Conservation (phyloP, 2,329 filamentous ascomycete genomes). For the Teratosphaeria pseudoeucalypti region DNA sequence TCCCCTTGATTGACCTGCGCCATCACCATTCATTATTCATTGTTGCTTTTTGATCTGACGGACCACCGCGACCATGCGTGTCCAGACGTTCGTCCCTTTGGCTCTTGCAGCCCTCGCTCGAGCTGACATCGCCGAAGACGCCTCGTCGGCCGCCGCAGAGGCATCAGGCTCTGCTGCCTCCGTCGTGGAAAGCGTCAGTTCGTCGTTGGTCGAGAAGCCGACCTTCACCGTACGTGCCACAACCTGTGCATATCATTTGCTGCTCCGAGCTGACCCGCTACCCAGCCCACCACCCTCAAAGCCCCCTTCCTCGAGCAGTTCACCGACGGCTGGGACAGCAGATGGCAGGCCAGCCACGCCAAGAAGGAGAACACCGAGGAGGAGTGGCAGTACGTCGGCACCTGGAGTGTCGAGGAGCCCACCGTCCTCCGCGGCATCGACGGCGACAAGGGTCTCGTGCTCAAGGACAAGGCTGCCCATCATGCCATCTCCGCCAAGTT, state of each 20-base stretch:
- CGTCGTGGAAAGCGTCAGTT: slow-evolving; percentile 43
- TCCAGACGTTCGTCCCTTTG: slow-evolving; percentile 57
- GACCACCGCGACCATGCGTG: slow-evolving; percentile 57
- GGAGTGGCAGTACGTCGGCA: slow-evolving; percentile 95
- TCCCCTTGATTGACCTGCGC: neutral
- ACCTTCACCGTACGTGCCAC: slow-evolving; percentile 69
- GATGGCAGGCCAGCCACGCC: slow-evolving; percentile 86
- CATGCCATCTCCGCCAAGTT: slow-evolving; percentile 99
- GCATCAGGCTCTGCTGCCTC: slow-evolving; percentile 46
- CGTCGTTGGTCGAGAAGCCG: slow-evolving; percentile 56
- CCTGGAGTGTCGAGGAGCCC: slow-evolving; percentile 95
- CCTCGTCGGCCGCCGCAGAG: slow-evolving; percentile 47
- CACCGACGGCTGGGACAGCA: slow-evolving; percentile 86
- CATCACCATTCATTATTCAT: neutral
- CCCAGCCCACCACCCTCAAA: slow-evolving; percentile 74
- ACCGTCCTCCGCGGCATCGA: slow-evolving; percentile 80
- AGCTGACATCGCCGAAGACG: slow-evolving; percentile 59
- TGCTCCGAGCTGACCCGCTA: neutral
- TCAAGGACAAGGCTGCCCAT: slow-evolving; percentile 96
- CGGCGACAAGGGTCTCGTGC: slow-evolving; percentile 89
- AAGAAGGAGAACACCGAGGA: slow-evolving; percentile 87
- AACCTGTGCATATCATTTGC: neutral
- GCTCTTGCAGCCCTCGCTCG: slow-evolving; percentile 64
- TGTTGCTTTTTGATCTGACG: neutral
- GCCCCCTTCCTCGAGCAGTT: slow-evolving; percentile 97